Percentiles rank a stretch among this genome's conserved stretches.
These are phyloP conservation scores for Strigomonas culicis DNA, from an alignment of 208 protist genomes.

Conservation along the genomic window DNA sequence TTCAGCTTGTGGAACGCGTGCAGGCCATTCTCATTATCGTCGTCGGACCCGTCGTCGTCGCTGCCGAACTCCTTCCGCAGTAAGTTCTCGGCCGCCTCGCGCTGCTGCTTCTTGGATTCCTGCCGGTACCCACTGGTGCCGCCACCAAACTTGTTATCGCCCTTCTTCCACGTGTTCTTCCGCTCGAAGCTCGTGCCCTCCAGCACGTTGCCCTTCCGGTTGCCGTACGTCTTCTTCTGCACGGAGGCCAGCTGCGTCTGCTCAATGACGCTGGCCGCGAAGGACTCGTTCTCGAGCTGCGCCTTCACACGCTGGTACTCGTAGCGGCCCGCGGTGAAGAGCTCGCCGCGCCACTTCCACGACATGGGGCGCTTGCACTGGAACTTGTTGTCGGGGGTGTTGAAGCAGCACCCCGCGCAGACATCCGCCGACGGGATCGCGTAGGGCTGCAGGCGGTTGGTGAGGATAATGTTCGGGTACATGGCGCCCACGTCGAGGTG, in stretches of 20 bases:
- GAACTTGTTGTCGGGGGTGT: slow-evolving; percentile 93
- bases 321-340: slow-evolving; percentile 92
- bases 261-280: slow-evolving; percentile 74
- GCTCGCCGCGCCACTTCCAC: slow-evolving; percentile 99
- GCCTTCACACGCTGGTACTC: slow-evolving; percentile 96
- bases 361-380: slow-evolving; percentile 96
- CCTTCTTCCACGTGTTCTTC: slow-evolving; percentile 49
- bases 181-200: slow-evolving; percentile 86
- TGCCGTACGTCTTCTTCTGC: slow-evolving; percentile 90
- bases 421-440: slow-evolving; percentile 94
- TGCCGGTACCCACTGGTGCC: slow-evolving; percentile 65
- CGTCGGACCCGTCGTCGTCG: slow-evolving; percentile 18
- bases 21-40: slow-evolving; percentile 44
- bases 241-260: slow-evolving; percentile 83
- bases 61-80: slow-evolving; percentile 32
- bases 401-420: slow-evolving; percentile 97
- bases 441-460: slow-evolving; percentile 99
- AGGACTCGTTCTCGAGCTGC: slow-evolving; percentile 96
- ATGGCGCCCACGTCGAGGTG: slow-evolving; percentile 99
- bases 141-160: slow-evolving; percentile 4
- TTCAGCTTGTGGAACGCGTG: slow-evolving; percentile 86
- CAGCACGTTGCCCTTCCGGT: slow-evolving; percentile 88
- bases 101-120: slow-evolving; percentile 48
- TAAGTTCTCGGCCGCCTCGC: slow-evolving; percentile 63
- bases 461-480: slow-evolving; percentile 99